Base-by-base conservation (phyloP, 495 filamentous ascomycete genomes). In the Diplogelasinospora grovesii region DNA sequence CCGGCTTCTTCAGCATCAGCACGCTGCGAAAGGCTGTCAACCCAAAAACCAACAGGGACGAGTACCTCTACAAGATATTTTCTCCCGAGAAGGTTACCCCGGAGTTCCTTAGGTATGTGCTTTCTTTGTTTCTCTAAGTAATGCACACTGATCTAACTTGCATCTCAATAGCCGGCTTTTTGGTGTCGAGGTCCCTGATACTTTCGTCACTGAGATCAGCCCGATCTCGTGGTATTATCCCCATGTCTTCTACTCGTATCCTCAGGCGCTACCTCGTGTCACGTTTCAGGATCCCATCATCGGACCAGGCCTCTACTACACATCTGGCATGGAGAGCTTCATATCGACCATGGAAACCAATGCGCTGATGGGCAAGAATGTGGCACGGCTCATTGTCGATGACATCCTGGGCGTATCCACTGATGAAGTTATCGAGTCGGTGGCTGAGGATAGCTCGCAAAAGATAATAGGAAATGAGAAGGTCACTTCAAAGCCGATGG, bases 311-410 rank as follows among this genome's bases (percentile, higher is more conserved):
- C 55, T 97, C 9, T 96, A 85, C 75, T 97, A 98, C 57, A 97
- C 92, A 0, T 80, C 83, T 28, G 90, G 85, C 0, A 95, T 97
- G 37, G 92, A 98, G 65, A 82, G 80, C 49, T 96, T 98, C 52
- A 94, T 97, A 43, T 87, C 80, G 10, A 95, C 92, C 0, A 99
- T 99, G 92, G 92, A 99, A 70, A 99, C 93, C 6, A 97, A 83
- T 58, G 81, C 83, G 0, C 59, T 97, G 52, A 95, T 95, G 90
- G 92, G 92, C 0, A 89, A 79, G 73, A 97, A 98, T 64, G 83
- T 97, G 25, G 92, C 92, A 9, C 70, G 72, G 19, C 64, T 97
- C 27, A 74, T 96, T 35, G 69, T 82, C 4, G 74, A 89, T 50
- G 78, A 73, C 18, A 54, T 60, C 28, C 8, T 50, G 25, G 50